Evolutionary conservation across 2,329 filamentous ascomycete species (phyloP), one percentile per base, ranked within the genome.

Genomic region (Trichophyton benhamiae): DNA sequence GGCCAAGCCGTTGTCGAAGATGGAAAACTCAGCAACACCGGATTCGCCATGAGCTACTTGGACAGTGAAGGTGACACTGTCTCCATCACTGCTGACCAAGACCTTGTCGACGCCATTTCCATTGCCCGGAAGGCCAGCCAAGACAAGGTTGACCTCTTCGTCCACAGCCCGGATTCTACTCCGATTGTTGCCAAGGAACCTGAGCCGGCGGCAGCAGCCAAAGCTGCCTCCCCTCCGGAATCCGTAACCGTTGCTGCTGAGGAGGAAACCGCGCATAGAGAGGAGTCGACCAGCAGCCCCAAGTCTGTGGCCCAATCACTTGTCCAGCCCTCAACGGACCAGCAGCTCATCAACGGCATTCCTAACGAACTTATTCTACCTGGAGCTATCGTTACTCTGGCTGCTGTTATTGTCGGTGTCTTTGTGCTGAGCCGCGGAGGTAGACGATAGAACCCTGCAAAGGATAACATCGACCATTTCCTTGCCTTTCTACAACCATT

Each of bases 1-100:
- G 94, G 94, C 49, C 80, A 82, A 57, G 89, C 92, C 1, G 80
- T 77, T 0, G 87, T 91, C 20, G 87, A 91, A 61, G 87, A 95
- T 25, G 91, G 90, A 68, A 87, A 85, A 70, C 79, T 96, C 48
- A 84, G 85, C 57, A 82, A 83, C 59, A 81, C 83, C 41, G 94
- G 94, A 5, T 99, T 92, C 70, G 94, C 92, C 30, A 79, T 99
- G 64, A 96, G 91, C 79, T 99, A 97, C 71, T 80, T 97, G 67
- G 94, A 99, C 72, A 92, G 97, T 68, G 94, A 99, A 72, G 92
- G 94, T 61, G 94, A 99, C 72, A 91, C 89, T 0, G 91, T 99
- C 15, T 96, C 91, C 46, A 96, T 99, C 72, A 99, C 94, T 9
- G 95, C 92, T 0, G 91, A 97, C 70, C 87, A 92, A 66, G 94